Conservation (phyloP, 352 stramenopile species). For the Pythium insidiosum region DNA sequence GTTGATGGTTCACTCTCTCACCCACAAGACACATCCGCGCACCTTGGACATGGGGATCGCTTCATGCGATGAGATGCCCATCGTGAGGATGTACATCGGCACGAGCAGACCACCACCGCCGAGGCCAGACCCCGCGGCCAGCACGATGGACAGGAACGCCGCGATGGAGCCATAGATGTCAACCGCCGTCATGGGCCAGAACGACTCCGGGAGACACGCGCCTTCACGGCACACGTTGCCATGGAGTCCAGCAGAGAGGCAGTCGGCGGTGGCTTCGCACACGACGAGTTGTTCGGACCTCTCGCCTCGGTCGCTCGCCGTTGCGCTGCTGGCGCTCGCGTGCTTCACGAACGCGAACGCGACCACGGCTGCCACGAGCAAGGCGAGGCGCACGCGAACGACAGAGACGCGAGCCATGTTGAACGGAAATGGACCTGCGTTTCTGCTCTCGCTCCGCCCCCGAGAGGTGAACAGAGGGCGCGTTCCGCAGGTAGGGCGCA, state of each 20-base stretch:
- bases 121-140: conserved; percentile 57
- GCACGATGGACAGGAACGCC: conserved; percentile 49
- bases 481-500: no score
- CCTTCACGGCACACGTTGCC: conserved; percentile 34
- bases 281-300: neutral
- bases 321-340: no score
- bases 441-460: no score
- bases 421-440: no score
- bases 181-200: conserved; percentile 48
- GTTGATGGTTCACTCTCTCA: no score
- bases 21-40: no score
- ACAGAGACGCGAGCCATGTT: no score
- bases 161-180: conserved; percentile 58
- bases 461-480: no score
- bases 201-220: conserved; percentile 36
- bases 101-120: conserved; percentile 73
- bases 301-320: no score
- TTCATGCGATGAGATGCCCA: conserved; percentile 67
- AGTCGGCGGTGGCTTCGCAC: conserved; percentile 45
- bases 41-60: conserved; percentile 79
- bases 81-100: conserved; percentile 70
- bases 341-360: no score
- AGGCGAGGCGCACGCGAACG: no score
- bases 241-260: conserved; percentile 25
- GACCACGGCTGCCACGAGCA: no score